Conservation (phyloP, 2,329 filamentous ascomycete species). For the Colletotrichum tropicale region DNA sequence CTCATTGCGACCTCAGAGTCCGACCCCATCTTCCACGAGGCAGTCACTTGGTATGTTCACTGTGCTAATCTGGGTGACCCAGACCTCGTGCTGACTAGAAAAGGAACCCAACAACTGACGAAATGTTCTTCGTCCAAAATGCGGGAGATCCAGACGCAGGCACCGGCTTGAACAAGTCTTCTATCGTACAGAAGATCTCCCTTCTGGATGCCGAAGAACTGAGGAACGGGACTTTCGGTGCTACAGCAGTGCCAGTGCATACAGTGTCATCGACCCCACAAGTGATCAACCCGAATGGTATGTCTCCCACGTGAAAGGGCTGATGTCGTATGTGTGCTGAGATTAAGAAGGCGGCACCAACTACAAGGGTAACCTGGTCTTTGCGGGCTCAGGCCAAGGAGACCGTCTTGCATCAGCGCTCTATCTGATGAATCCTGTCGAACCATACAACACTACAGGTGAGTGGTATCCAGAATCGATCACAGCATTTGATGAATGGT, state of each 20-base stretch:
- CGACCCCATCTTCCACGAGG: slow-evolving; percentile 60
- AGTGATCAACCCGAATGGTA: slow-evolving; percentile 57
- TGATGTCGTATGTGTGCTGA: neutral
- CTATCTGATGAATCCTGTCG: slow-evolving; percentile 45
- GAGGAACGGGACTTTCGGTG: slow-evolving; percentile 38
- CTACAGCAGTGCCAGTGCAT: slow-evolving; percentile 43
- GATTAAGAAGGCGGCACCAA: slow-evolving; percentile 50
- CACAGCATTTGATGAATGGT: neutral
- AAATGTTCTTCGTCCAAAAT: slow-evolving; percentile 60
- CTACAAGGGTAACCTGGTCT: slow-evolving; percentile 53
- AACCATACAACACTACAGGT: slow-evolving; percentile 57
- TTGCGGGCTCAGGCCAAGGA: slow-evolving; percentile 55
- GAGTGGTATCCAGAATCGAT: neutral
- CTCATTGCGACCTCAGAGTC: slow-evolving; percentile 48
- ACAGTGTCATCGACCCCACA: slow-evolving; percentile 45
- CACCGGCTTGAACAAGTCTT: slow-evolving; percentile 55
- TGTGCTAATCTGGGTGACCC: too few species aligned
- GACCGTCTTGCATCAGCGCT: slow-evolving; percentile 40
- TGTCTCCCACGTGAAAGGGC: neutral
- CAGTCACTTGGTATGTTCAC: slow-evolving; percentile 48
- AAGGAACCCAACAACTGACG: slow-evolving; percentile 46
- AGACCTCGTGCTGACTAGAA: neutral
- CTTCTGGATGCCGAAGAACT: slow-evolving; percentile 45
- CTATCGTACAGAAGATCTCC: slow-evolving; percentile 54
- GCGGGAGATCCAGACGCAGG: slow-evolving; percentile 51